A percentile compares a stretch with the other conserved stretches of the same genome.
Conservation (phyloP, 2,329 filamentous ascomycete genomes). For the Xylariales sp. region DNA sequence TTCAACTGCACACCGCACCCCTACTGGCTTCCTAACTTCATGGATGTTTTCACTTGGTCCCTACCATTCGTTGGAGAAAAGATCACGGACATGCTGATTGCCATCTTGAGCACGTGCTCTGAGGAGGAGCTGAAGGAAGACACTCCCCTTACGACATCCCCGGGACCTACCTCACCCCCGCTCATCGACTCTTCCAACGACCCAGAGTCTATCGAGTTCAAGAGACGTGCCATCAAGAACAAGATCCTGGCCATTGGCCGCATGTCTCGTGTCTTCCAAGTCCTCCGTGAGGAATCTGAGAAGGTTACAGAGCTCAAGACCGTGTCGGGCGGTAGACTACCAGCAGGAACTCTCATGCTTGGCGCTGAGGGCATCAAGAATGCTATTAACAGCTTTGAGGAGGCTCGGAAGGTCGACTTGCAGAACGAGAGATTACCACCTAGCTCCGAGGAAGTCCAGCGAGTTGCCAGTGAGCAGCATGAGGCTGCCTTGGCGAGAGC, state of each 20-base stretch:
- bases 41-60: constrained; percentile 99
- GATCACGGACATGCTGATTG: constrained; percentile 99
- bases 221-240: constrained; percentile 97
- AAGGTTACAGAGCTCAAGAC: constrained; percentile 97
- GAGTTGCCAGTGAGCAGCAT: constrained; percentile 68
- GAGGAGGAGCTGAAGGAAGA: constrained; percentile 96
- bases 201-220: constrained; percentile 85
- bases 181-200: constrained; percentile 51
- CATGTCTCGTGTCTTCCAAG: constrained; percentile 96
- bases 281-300: constrained; percentile 94
- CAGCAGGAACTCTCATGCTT: constrained; percentile 94
- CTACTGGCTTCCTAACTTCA: constrained; percentile 99
- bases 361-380: constrained; percentile 98
- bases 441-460: constrained; percentile 86
- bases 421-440: constrained; percentile 95
- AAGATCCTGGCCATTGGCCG: constrained; percentile 98
- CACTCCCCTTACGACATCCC: constrained; percentile 64
- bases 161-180: constrained; percentile 72
- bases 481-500: constrained; percentile 72
- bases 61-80: constrained; percentile 98
- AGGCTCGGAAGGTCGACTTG: constrained; percentile 92
- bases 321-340: constrained; percentile 84
- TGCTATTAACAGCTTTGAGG: constrained; percentile 93
- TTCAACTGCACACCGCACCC: constrained; percentile 99
- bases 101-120: constrained; percentile 97